Conservation (phyloP, 2,329 filamentous ascomycete genomes). For the Xylariales sp. region DNA sequence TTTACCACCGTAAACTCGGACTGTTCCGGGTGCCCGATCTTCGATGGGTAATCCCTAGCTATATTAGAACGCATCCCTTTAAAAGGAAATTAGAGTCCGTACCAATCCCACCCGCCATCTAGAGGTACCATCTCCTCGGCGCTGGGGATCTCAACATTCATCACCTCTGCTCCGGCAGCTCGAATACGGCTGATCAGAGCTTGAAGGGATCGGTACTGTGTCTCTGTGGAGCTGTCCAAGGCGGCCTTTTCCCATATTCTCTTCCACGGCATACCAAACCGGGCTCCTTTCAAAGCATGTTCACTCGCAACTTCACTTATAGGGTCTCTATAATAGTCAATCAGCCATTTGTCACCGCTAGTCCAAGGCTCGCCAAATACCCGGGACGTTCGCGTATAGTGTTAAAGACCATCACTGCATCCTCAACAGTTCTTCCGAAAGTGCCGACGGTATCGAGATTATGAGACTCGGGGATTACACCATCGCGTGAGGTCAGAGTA, state of each 20-base stretch:
- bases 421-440: constrained; percentile 75
- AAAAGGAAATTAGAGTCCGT: constrained; percentile 56
- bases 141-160: constrained; percentile 50
- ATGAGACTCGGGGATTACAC: constrained; percentile 72
- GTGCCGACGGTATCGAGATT: constrained; percentile 77
- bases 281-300: constrained; percentile 67
- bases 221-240: constrained; percentile 59
- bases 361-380: constrained; percentile 71
- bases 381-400: constrained; percentile 74
- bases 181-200: constrained; percentile 64
- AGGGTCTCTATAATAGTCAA: constrained; percentile 65
- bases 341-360: constrained; percentile 68
- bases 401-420: constrained; percentile 74
- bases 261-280: constrained; percentile 77
- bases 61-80: neutral
- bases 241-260: constrained; percentile 69
- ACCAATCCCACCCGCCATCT: constrained; percentile 81
- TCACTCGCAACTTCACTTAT: neutral
- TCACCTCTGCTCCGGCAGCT: constrained; percentile 71
- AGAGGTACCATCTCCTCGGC: constrained; percentile 12
- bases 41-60: constrained; percentile 30
- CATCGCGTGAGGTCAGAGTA: constrained; percentile 69
- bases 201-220: constrained; percentile 66
- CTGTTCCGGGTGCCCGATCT: constrained; percentile 70
- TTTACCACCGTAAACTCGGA: constrained; percentile 80